Evolutionary conservation across 106 monocot genomes (phyloP).

Genomic region (Gastrodia elata): DNA sequence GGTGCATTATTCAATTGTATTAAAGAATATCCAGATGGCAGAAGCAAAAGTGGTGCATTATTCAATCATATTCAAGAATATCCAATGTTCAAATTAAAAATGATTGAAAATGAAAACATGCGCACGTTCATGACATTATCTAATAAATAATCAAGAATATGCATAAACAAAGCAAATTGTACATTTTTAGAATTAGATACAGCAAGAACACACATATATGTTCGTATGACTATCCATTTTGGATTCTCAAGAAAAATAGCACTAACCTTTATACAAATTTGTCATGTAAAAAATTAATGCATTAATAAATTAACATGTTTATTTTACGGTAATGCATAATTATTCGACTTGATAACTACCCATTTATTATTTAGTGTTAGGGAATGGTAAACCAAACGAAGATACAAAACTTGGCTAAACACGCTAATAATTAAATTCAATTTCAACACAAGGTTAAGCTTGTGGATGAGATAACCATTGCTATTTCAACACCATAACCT

Average conservation of each 20-base stretch:
- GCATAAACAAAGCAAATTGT: not conserved
- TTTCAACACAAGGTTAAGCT: no score
- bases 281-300: no score
- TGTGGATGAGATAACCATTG: no score
- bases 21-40: not conserved
- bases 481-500: no score
- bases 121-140: not conserved
- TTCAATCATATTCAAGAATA: not conserved
- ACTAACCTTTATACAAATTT: no score
- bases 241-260: not conserved
- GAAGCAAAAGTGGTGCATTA: not conserved
- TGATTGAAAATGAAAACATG: not conserved
- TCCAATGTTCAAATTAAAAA: not conserved
- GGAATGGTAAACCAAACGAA: no score
- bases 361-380: no score
- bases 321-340: no score
- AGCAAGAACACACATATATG: not conserved
- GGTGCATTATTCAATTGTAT: not conserved
- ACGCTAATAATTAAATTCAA: no score
- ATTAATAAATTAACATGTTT: no score
- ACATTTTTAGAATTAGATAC: not conserved
- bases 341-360: no score
- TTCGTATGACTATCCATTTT: not conserved
- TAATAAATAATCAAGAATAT: not conserved
- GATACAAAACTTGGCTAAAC: no score